A percentile compares a stretch with the other conserved stretches of the same genome.
phyloP scores from a whole-genome alignment of 2,329 filamentous ascomycete species.

The Golovinomyces cichoracearum region DNA sequence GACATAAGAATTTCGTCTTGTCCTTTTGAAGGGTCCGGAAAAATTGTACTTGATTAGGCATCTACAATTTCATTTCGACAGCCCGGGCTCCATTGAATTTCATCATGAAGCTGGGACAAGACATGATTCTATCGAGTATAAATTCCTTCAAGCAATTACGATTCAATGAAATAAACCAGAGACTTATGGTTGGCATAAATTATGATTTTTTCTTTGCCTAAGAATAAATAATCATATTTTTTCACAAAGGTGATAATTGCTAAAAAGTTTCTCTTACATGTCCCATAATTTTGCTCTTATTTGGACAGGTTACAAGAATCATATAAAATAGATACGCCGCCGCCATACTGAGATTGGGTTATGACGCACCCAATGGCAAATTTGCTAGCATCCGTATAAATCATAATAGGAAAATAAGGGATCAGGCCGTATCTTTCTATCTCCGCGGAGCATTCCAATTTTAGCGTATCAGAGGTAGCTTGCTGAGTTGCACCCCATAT shows the following conservation, averaged over 20 bases:
- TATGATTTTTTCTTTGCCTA: background rate
- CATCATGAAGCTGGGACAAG: constrained; percentile 1
- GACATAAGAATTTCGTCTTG: background rate
- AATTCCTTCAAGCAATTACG: background rate
- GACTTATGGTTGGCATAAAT: background rate
- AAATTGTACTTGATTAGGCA: background rate
- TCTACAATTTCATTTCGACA: background rate
- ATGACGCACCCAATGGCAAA: background rate
- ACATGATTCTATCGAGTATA: background rate
- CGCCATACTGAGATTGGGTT: background rate
- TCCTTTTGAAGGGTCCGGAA: background rate
- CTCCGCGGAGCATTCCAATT: background rate
- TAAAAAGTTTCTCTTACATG: background rate
- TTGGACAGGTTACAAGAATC: background rate
- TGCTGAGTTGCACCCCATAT: background rate
- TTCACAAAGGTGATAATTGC: background rate
- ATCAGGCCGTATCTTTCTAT: constrained; percentile 1
- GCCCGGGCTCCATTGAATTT: background rate
- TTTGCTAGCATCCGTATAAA: constrained; percentile 1
- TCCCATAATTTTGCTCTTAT: background rate
- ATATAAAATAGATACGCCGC: constrained; percentile 1
- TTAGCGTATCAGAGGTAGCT: background rate
- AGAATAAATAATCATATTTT: constrained; percentile 1
- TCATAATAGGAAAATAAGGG: background rate
- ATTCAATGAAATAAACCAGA: background rate